Evolutionary conservation across 345 rosid species (phyloP).

Genomic region (Tarenaya hassleriana): DNA sequence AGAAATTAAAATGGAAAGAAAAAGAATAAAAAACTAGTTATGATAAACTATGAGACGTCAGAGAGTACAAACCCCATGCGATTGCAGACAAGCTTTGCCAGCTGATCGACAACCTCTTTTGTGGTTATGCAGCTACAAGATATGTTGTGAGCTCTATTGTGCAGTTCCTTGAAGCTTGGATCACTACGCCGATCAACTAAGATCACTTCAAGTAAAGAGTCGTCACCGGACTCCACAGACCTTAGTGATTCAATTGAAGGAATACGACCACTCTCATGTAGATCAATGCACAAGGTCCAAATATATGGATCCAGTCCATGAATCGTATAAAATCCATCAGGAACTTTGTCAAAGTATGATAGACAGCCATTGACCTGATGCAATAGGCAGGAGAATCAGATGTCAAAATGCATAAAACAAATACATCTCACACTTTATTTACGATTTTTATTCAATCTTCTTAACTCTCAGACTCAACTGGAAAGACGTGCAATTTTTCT

Average conservation of each 20-base stretch:
- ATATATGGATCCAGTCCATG: constrained; percentile 86
- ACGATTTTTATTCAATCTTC: background rate
- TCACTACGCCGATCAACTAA: constrained; percentile 73
- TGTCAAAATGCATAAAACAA: constrained; percentile 6
- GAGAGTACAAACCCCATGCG: constrained; percentile 75
- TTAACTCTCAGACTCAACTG: constrained; percentile 4
- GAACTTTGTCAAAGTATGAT: constrained; percentile 85
- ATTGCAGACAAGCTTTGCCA: constrained; percentile 86
- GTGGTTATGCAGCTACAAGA: constrained; percentile 65
- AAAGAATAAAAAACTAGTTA: constrained; percentile 19
- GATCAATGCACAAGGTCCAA: constrained; percentile 88
- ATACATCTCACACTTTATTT: constrained; percentile 5
- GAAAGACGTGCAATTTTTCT: no score
- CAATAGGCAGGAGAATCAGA: constrained; percentile 26
- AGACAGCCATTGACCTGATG: constrained; percentile 92
- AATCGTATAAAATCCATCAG: constrained; percentile 92
- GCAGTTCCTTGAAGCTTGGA: constrained; percentile 75
- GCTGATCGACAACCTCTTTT: constrained; percentile 88
- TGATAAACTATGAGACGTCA: constrained; percentile 12
- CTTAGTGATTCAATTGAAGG: constrained; percentile 82
- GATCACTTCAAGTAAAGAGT: constrained; percentile 71
- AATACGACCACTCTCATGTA: constrained; percentile 77
- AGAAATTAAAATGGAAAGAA: constrained; percentile 19
- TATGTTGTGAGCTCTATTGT: constrained; percentile 63
- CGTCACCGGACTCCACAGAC: constrained; percentile 57